These are phyloP conservation scores for Wickerhamiella infanticola DNA, from an alignment of 1,139 yeast genomes.

Conservation along the genomic window DNA sequence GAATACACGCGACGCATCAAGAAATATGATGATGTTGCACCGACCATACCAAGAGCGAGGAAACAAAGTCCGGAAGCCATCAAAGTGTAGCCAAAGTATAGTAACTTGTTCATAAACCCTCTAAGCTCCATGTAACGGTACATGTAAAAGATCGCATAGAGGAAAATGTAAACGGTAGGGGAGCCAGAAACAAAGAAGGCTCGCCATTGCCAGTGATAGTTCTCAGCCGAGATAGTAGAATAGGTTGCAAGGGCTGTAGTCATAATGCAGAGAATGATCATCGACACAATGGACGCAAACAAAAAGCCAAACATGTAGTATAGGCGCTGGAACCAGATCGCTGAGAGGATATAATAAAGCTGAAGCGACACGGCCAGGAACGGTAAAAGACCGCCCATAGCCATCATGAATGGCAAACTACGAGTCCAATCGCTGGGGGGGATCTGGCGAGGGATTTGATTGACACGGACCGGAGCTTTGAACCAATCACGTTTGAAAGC, in stretches of 20 bases:
- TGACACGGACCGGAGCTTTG: conserved; percentile 63
- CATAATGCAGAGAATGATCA: conserved; percentile 68
- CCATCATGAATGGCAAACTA: conserved; percentile 47
- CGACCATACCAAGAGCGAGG: conserved; percentile 76
- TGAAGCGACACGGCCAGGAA: conserved; percentile 92
- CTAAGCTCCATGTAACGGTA: conserved; percentile 43
- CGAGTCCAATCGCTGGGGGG: conserved; percentile 84
- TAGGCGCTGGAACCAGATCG: conserved; percentile 87
- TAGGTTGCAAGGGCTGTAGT: conserved; percentile 72
- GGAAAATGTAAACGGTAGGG: conserved; percentile 65
- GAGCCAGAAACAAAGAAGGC: conserved; percentile 83
- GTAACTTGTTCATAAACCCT: conserved; percentile 59
- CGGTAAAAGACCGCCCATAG: conserved; percentile 83
- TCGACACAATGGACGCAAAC: conserved; percentile 69
- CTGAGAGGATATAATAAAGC: conserved; percentile 72
- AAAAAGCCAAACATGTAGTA: conserved; percentile 97
- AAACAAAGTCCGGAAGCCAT: conserved; percentile 60
- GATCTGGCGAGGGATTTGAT: conserved; percentile 88
- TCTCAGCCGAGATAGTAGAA: conserved; percentile 75
- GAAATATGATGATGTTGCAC: conserved; percentile 58
- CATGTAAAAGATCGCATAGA: conserved; percentile 54
- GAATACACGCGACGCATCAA: conserved; percentile 70
- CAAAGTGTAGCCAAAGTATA: conserved; percentile 75
- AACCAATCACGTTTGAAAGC: conserved; percentile 53
- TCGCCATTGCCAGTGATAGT: conserved; percentile 97